Base-by-base conservation (phyloP, 306 rosid species). In the Gynostemma pentaphyllum region DNA sequence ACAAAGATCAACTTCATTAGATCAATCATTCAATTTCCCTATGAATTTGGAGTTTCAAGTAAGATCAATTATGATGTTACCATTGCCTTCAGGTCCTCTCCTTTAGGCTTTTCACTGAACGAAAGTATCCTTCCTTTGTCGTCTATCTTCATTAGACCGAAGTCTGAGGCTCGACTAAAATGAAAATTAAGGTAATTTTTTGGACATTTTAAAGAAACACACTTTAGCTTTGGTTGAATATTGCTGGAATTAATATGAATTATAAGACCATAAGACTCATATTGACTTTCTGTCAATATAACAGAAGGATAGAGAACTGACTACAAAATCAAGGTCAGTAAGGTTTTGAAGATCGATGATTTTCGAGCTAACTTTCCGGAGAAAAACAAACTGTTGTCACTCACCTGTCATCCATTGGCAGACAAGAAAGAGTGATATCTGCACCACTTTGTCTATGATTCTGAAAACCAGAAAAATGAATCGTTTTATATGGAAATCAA, bases 111-210 rank as follows among this genome's bases (percentile, higher is more conserved):
- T 75, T 88, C 96, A 52, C 90, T 86, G 81, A 88, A 85, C 53
- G 76, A 80, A 54, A 81, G 53, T 74, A 77, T 68, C 69, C 76
- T 74, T 81, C 79, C 82, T 75, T 79, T 84, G 51, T 88, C 78
- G 72, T 92, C 96, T 79, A 88, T 92, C 87, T 88, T 92, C 98
- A 88, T 88, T n/a, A 92, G 82, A 62, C 98, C 96, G 65, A 92
- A 92, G 75, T 92, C 96, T 57, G 98, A 86, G 85, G 98, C 98
- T 49, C 98, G 98, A 37, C 98, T 92, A 66, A 70, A 64, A 74
- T 61, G 16, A 39, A 76, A 71, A 69, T 65, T 59, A 46, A 70
- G 21, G 14, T 40, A 54, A 68, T 73, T 72, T 67, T 70, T 39
- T 54, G 44, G 21, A 7, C 36, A 13, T 19, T 26, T 22, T 27